A percentile compares a stretch with the other conserved stretches of the same genome.
These are phyloP conservation scores for Aspergillus ellipticus DNA, from an alignment of 495 filamentous ascomycete species.

Conservation along the genomic window DNA sequence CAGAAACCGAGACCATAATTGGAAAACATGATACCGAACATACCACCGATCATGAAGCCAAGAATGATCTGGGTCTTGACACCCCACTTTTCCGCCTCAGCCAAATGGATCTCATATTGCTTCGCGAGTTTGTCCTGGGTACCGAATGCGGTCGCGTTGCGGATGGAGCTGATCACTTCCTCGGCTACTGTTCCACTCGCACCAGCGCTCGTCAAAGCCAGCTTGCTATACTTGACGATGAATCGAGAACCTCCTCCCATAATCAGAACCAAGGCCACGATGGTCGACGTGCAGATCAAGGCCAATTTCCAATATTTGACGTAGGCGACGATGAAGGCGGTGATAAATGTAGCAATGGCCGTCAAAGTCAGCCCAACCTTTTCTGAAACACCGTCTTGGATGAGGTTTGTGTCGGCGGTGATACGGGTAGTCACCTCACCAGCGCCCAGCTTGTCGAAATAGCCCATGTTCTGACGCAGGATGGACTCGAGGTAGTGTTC, in stretches of 20 bases:
- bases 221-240: constrained; percentile 75
- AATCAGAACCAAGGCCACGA: constrained; percentile 65
- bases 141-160: constrained; percentile 89
- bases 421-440: constrained; percentile 93
- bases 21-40: constrained; percentile 80
- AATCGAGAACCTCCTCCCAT: constrained; percentile 71
- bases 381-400: constrained; percentile 86
- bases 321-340: constrained; percentile 87
- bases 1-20: constrained; percentile 95
- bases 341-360: constrained; percentile 72
- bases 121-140: constrained; percentile 84
- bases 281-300: constrained; percentile 73
- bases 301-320: constrained; percentile 82
- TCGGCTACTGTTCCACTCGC: constrained; percentile 85
- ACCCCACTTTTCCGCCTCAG: constrained; percentile 70
- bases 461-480: constrained; percentile 85
- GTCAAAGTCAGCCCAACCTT: constrained; percentile 75
- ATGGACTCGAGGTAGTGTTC: constrained; percentile 80
- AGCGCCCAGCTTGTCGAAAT: constrained; percentile 86
- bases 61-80: constrained; percentile 67
- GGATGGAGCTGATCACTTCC: constrained; percentile 90
- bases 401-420: constrained; percentile 82
- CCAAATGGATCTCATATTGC: constrained; percentile 76
- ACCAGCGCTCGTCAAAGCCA: constrained; percentile 73
- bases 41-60: constrained; percentile 71